Evolutionary conservation across 805 yeast genomes (phyloP).

Genomic region (Lipomyces japonicus): DNA sequence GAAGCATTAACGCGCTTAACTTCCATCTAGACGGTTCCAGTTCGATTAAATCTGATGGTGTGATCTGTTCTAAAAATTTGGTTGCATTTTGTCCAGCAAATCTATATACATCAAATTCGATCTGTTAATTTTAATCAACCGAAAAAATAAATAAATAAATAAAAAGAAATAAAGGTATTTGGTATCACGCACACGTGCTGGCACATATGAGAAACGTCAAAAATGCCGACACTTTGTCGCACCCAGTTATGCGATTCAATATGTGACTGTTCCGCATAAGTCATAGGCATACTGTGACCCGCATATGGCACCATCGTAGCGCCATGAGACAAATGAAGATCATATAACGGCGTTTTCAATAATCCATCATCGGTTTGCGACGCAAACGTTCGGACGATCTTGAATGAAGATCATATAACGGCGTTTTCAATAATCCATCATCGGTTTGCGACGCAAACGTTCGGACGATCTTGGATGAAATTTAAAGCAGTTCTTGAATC

Average conservation of each 20-base stretch:
- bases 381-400: too few species aligned
- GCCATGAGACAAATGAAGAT: constrained; percentile 69
- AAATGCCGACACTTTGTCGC: constrained; percentile 77
- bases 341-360: constrained; percentile 70
- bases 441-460: too few species aligned
- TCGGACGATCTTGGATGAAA: too few species aligned
- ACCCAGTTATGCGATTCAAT: constrained; percentile 95
- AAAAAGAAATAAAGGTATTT: too few species aligned
- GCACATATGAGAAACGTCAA: constrained; percentile 96
- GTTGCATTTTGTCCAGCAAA: constrained; percentile 66
- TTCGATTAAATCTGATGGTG: constrained; percentile 78
- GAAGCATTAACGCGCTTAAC: constrained; percentile 63
- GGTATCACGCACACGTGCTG: constrained; percentile 52
- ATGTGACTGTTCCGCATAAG: constrained; percentile 73
- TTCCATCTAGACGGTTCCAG: constrained; percentile 61
- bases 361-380: constrained; percentile 11
- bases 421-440: constrained; percentile 50
- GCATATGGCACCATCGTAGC: constrained; percentile 96
- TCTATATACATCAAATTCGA: constrained; percentile 31
- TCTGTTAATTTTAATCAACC: too few species aligned
- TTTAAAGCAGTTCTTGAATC: too few species aligned
- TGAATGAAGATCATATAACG: constrained; percentile 75
- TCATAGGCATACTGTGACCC: constrained; percentile 92
- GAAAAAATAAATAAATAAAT: too few species aligned
- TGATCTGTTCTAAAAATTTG: constrained; percentile 66